These are phyloP conservation scores for Isochrysis galbana DNA, from an alignment of 78 protist species.

Conservation along the genomic window DNA sequence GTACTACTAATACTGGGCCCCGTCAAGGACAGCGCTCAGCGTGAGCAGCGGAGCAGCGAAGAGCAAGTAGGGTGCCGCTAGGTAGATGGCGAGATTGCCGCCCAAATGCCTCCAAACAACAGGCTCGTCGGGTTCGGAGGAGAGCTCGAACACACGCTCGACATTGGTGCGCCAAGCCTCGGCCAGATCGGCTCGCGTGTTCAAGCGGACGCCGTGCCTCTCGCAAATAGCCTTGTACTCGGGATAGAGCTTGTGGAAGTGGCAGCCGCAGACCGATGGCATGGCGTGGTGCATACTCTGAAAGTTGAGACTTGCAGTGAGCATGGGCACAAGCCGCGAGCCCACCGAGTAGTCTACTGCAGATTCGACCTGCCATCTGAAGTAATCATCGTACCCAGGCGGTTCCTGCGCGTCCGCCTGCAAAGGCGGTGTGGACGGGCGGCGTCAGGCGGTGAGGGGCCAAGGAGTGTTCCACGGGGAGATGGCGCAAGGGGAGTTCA, in stretches of 20 bases:
- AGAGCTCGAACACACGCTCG: constrained; percentile 3
- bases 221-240: not conserved
- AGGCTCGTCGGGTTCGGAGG: too few relatives aligned
- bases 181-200: not conserved
- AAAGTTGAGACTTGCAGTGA: not conserved
- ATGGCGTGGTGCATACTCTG: constrained; percentile 4
- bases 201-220: constrained; percentile 1
- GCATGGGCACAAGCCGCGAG: not conserved
- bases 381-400: not conserved
- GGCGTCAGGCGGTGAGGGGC: too few relatives aligned
- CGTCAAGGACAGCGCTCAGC: too few relatives aligned
- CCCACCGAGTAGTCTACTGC: not conserved
- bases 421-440: not conserved
- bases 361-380: not conserved
- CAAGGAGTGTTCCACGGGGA: too few relatives aligned
- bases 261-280: not conserved
- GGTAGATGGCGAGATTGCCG: too few relatives aligned
- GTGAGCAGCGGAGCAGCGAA: too few relatives aligned
- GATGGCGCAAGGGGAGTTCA: too few relatives aligned
- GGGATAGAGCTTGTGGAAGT: not conserved
- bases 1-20: too few relatives aligned
- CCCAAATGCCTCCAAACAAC: too few relatives aligned
- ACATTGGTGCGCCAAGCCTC: not conserved
- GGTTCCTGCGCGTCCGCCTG: not conserved
- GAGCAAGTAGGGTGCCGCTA: too few relatives aligned